phyloP scores from a whole-genome alignment of 192 early-diverging fungal species.

The Coemansia sp. region DNA sequence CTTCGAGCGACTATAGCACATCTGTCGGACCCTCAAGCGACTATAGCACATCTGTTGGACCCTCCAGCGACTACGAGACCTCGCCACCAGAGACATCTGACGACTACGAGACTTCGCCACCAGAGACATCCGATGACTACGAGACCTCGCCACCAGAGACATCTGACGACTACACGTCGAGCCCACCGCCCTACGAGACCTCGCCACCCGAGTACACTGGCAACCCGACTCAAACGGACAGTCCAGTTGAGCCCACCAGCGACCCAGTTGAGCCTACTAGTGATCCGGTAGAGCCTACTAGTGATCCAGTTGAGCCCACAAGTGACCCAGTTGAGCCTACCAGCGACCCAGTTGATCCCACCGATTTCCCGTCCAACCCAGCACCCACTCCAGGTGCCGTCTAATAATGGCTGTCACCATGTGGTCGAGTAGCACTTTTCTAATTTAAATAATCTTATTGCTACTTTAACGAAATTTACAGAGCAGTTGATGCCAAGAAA shows the following conservation, averaged over 20 bases:
- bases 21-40: conserved; percentile 1
- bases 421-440: too few species aligned
- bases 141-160: not conserved
- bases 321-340: not conserved
- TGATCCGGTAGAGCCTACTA: too few species aligned
- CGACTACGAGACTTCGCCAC: conserved; percentile 2
- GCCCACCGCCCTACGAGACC: conserved; percentile 6
- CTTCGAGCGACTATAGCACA: conserved; percentile 11
- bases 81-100: not conserved
- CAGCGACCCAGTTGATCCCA: conserved; percentile 3
- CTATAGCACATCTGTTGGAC: conserved; percentile 1
- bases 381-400: conserved; percentile 1
- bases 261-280: too few species aligned
- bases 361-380: conserved; percentile 5
- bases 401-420: not conserved
- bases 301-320: too few species aligned
- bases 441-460: too few species aligned
- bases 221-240: too few species aligned
- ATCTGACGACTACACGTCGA: conserved; percentile 4
- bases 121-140: not conserved
- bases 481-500: too few species aligned
- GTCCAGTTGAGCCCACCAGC: too few species aligned
- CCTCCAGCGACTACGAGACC: conserved; percentile 5
- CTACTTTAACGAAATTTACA: too few species aligned
- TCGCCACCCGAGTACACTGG: not conserved